Evolutionary conservation across 768 basidiomycete genomes (phyloP).

Genomic region (Tulasnella sp.): DNA sequence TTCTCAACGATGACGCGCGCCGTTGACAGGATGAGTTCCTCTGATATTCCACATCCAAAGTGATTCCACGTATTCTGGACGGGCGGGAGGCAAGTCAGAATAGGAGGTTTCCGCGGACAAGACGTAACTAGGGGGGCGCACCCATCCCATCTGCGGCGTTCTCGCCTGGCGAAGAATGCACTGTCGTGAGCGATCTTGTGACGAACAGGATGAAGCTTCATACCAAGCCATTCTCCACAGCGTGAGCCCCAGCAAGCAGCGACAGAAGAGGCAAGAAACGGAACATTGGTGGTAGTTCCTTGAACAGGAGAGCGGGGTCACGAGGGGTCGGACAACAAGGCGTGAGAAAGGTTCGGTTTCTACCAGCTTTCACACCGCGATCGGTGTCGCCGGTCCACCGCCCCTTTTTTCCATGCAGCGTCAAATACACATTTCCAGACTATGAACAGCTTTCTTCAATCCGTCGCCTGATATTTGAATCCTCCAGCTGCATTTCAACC

Average conservation of each 20-base stretch:
- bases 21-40: constrained; percentile 45
- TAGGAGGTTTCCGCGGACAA: background rate
- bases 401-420: too few species aligned
- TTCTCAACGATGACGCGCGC: constrained; percentile 45
- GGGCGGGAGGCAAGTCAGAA: background rate
- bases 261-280: constrained; percentile 8
- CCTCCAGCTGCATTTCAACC: background rate
- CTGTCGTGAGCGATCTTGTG: background rate
- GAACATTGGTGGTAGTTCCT: constrained; percentile 16
- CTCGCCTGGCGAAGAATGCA: constrained; percentile 17
- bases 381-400: too few species aligned
- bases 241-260: constrained; percentile 1
- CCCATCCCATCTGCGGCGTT: constrained; percentile 34
- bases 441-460: background rate
- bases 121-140: constrained; percentile 8
- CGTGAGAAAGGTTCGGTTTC: background rate
- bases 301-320: background rate
- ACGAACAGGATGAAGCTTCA: background rate
- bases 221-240: constrained; percentile 33
- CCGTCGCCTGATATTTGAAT: background rate
- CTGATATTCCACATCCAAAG: constrained; percentile 48
- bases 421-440: too few species aligned
- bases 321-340: background rate
- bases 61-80: constrained; percentile 47
- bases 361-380: background rate